Conservation (phyloP, 192 early-diverging fungal genomes). For the Coemansia sp. region DNA sequence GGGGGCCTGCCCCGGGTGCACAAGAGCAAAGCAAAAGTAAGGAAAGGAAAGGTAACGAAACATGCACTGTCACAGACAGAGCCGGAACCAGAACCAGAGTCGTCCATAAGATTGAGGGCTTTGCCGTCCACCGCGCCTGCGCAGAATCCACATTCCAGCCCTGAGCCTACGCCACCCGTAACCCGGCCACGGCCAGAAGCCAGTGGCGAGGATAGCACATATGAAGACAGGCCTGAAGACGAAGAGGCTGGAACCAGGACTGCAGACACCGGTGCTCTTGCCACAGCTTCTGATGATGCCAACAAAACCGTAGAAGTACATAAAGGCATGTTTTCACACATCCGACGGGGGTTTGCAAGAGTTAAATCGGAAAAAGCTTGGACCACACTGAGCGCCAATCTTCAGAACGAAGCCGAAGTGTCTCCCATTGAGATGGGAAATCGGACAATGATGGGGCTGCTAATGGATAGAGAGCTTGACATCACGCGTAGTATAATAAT, state of each 20-base stretch:
- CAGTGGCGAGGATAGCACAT: neutral
- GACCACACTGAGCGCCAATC: neutral
- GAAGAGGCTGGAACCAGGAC: neutral
- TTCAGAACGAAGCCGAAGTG: slow-evolving; percentile 1
- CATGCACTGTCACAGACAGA: neutral
- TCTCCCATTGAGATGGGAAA: slow-evolving; percentile 5
- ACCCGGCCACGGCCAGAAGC: neutral
- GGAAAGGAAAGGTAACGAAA: neutral
- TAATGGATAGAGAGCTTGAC: slow-evolving; percentile 16
- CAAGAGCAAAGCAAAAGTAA: neutral
- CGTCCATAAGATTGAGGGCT: no score
- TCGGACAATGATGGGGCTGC: slow-evolving; percentile 24
- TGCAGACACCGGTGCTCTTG: neutral
- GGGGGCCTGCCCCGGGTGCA: neutral
- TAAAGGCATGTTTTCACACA: neutral
- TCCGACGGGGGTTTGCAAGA: neutral
- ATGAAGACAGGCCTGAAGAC: neutral
- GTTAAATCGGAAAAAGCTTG: neutral
- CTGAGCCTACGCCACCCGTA: neutral
- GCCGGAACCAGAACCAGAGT: neutral
- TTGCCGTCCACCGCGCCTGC: no score
- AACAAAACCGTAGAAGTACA: neutral
- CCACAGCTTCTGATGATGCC: neutral
- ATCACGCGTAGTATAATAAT: slow-evolving; percentile 25
- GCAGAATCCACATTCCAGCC: neutral